A percentile compares a stretch with the other conserved stretches of the same genome.
Evolutionary conservation across 2,329 filamentous ascomycete species (phyloP).

Genomic region (Penicillium rolfsii): DNA sequence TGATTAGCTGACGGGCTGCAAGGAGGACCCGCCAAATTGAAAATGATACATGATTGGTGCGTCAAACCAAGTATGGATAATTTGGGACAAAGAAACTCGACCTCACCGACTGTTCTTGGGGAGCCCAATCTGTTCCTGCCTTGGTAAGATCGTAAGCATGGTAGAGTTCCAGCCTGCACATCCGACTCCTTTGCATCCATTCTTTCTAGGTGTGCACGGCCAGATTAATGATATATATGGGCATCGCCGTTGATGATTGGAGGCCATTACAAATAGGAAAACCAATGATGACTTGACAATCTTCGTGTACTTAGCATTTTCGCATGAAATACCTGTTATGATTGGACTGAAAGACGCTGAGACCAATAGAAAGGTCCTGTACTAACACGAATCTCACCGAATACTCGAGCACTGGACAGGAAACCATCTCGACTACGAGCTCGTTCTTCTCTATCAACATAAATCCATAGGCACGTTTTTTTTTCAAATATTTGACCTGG

Average conservation of each 20-base stretch:
- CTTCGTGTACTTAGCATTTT: no score
- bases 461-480: no score
- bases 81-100: background rate
- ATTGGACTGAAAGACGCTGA: no score
- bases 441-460: no score
- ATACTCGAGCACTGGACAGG: no score
- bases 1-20: background rate
- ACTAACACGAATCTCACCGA: no score
- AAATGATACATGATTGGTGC: background rate
- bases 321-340: no score
- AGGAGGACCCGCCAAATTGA: background rate
- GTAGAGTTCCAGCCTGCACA: background rate
- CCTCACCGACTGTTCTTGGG: constrained; percentile 1
- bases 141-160: background rate
- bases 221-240: background rate
- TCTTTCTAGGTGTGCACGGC: background rate
- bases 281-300: background rate
- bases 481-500: no score
- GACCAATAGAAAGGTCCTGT: no score
- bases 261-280: background rate
- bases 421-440: no score
- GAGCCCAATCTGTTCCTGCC: background rate
- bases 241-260: background rate
- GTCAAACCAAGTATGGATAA: no score
- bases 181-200: background rate